These are phyloP conservation scores for Cercospora zeina DNA, from an alignment of 2,329 filamentous ascomycete genomes.

Conservation along the genomic window DNA sequence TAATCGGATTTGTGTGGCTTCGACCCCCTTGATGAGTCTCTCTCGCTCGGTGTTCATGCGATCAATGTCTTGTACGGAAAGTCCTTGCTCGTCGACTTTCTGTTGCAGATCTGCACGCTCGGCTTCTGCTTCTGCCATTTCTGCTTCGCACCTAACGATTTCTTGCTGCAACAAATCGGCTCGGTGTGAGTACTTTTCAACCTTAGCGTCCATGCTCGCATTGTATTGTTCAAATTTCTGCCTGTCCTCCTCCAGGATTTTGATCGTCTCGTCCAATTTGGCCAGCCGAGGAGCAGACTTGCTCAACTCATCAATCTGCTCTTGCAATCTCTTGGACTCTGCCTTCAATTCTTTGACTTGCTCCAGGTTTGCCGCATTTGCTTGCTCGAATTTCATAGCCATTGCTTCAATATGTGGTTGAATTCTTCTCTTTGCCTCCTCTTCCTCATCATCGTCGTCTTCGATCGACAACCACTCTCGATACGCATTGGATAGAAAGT, in stretches of 20 bases:
- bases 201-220: slow-evolving; percentile 74
- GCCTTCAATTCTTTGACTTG: slow-evolving; percentile 84
- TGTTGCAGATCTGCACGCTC: slow-evolving; percentile 79
- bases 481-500: slow-evolving; percentile 87
- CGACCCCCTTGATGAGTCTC: slow-evolving; percentile 83
- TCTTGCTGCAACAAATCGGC: slow-evolving; percentile 83
- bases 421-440: slow-evolving; percentile 76
- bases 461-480: slow-evolving; percentile 89
- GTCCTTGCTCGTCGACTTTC: slow-evolving; percentile 86
- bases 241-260: slow-evolving; percentile 91
- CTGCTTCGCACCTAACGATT: slow-evolving; percentile 72
- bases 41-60: slow-evolving; percentile 97
- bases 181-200: slow-evolving; percentile 82
- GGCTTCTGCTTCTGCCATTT: slow-evolving; percentile 76
- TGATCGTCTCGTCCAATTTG: slow-evolving; percentile 83
- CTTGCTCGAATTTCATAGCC: slow-evolving; percentile 80
- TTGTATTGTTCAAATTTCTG: slow-evolving; percentile 97
- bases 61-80: slow-evolving; percentile 98
- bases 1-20: slow-evolving; percentile 70
- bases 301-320: slow-evolving; percentile 86
- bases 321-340: slow-evolving; percentile 75
- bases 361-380: slow-evolving; percentile 80
- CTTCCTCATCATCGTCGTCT: slow-evolving; percentile 72
- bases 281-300: slow-evolving; percentile 81
- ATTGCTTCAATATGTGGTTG: slow-evolving; percentile 83